Evolutionary conservation across 352 stramenopile species (phyloP), one percentile per base, ranked within the genome.

Genomic region (Phytophthora kernoviae): DNA sequence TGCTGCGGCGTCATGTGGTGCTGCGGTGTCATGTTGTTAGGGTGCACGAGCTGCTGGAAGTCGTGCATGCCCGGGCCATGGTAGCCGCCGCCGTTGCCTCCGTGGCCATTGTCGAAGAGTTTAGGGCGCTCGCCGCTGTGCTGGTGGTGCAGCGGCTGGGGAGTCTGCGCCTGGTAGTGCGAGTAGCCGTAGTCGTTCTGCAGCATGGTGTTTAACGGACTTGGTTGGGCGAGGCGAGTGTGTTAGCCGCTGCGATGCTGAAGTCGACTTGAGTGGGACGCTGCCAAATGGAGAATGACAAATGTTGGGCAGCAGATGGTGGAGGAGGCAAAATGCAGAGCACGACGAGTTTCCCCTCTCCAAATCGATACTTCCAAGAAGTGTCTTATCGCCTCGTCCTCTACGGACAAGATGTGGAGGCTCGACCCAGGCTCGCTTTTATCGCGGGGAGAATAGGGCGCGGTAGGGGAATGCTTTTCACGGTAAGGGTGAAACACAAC

Each of bases 221-320:
- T 46, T 9, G 34, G 12, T 21, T 8, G 44, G 12, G 40, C 14
- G 41, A 14, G 41, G 55, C 34, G 53, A 34, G 33, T 40, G 43
- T 11, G 24, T 27, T 24, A 37, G 18, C n/a, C 4, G 26, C 5
- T 27, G 9, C 8, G 39, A 27, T 41, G 40, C 48, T 33, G 54
- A 36, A 43, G 36, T 27, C n/a, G 18, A 34, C 15, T 36, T 49
- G 52, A 34, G 69, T 64, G 56, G 58, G 62, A 70, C 59, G 65
- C 39, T 67, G 70, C 80, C 80, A 86, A 90, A 87, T 87, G 75
- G 77, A 45, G 74, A 90, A 90, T 90, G 80, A 78, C 79, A 87
- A 84, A 75, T 80, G 76, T 66, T 48, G 37, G 45, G 41, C 70
- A 81, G 70, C 79, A 87, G 79, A 70, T 85, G 79, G 69, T 67